Conservation (phyloP, 805 yeast species). For the Wickerhamiella azymoides region DNA sequence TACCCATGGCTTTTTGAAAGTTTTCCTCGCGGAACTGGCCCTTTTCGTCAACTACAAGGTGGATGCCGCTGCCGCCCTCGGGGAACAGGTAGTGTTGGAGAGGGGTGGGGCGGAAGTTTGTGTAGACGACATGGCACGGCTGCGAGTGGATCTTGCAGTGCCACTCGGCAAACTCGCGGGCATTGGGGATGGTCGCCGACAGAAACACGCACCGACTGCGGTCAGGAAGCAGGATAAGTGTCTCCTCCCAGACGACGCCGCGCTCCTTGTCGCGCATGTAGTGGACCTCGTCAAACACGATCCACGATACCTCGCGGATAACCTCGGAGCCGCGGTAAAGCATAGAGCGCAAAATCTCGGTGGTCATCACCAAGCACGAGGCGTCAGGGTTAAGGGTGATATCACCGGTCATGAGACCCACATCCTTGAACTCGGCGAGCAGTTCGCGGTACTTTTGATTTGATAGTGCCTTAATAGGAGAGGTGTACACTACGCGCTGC, state of each 20-base stretch:
- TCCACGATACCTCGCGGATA: conserved; percentile 99
- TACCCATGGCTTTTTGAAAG: conserved; percentile 96
- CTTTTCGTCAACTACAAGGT: conserved; percentile 93
- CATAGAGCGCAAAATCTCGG: conserved; percentile 95
- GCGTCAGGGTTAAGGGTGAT: conserved; percentile 98
- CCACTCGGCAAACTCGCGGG: conserved; percentile 99
- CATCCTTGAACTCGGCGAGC: conserved; percentile 87
- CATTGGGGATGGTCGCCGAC: conserved; percentile 95
- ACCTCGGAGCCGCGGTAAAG: conserved; percentile 93
- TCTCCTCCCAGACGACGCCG: conserved; percentile 99
- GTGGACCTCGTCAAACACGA: conserved; percentile 94
- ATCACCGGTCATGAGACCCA: conserved; percentile 98
- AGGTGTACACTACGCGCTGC: conserved; percentile 88
- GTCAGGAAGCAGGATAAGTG: conserved; percentile 88
- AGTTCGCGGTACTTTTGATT: conserved; percentile 90
- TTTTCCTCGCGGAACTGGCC: conserved; percentile 93
- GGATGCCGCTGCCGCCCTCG: conserved; percentile 97
- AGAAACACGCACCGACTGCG: conserved; percentile 87
- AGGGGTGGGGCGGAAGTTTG: conserved; percentile 98
- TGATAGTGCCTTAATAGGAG: conserved; percentile 89
- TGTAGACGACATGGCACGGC: conserved; percentile 97
- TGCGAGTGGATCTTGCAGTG: conserved; percentile 86
- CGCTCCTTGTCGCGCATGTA: conserved; percentile 96
- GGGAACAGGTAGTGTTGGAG: conserved; percentile 95
- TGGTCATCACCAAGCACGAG: conserved; percentile 95